Conservation (phyloP, 768 basidiomycete species). For the Suillus bovinus region DNA sequence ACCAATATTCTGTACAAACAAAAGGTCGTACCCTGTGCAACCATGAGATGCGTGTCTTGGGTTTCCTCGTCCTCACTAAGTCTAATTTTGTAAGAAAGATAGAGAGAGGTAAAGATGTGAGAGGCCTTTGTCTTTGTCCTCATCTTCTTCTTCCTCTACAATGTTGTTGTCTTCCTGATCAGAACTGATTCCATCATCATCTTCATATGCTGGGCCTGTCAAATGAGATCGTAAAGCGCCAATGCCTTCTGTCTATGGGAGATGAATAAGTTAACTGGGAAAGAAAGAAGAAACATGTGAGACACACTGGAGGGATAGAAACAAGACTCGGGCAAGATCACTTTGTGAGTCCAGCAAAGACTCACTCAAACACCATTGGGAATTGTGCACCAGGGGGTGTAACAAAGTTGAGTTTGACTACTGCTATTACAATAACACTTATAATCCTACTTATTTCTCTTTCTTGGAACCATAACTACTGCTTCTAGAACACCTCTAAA, state of each 20-base stretch:
- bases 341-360: slow-evolving; percentile 64
- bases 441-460: too few relatives aligned
- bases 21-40: too few relatives aligned
- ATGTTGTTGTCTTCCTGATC: slow-evolving; percentile 45
- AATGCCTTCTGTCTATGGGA: slow-evolving; percentile 73
- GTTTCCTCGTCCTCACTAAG: slow-evolving; percentile 15
- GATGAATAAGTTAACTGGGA: slow-evolving; percentile 3
- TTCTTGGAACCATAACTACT: too few relatives aligned
- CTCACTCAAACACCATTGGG: slow-evolving; percentile 51
- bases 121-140: slow-evolving; percentile 26
- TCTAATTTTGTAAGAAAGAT: slow-evolving; percentile 23
- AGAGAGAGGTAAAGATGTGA: slow-evolving; percentile 25
- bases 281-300: slow-evolving; percentile 10
- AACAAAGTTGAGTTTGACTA: slow-evolving; percentile 63
- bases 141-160: slow-evolving; percentile 31
- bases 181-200: slow-evolving; percentile 74
- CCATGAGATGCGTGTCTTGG: slow-evolving; percentile 15
- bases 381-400: slow-evolving; percentile 41
- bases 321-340: slow-evolving; percentile 66
- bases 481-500: too few relatives aligned
- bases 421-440: too few relatives aligned
- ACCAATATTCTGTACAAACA: too few relatives aligned
- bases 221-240: slow-evolving; percentile 76
- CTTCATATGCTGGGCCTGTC: slow-evolving; percentile 56
- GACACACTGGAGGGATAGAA: slow-evolving; percentile 66